Base-by-base conservation (phyloP, 768 basidiomycete species). In the Crepidotus variabilis region DNA sequence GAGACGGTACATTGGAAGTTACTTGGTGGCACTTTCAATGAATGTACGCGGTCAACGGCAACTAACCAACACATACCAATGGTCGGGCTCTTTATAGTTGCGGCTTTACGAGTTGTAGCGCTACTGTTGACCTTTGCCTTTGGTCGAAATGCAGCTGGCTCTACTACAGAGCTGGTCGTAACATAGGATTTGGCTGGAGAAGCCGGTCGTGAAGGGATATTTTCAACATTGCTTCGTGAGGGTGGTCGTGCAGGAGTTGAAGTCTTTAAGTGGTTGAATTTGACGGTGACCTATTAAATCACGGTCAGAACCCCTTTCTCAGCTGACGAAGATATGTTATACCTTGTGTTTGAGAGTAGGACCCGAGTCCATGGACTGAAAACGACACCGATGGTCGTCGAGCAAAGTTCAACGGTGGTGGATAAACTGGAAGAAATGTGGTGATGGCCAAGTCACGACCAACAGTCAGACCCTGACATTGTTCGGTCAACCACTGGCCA, bases 91-190 rank as follows among this genome's bases (percentile, higher is more conserved):
- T 32, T 56, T 8, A 47, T 49, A 21, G 58, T 56, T n/a, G 55
- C 23, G 8, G 65, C 50, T 60, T 70, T 75, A 47, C 74, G 71
- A 11, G 69, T 57, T 7, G 78, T 76, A 34, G 81, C 82, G 61
- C 75, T 81, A 57, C 72, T 78, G 62, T 83, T 87, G 36, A 88
- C 75, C 69, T 85, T 88, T 56, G 83, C 85, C 65, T 75, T 87
- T 13, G 84, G 81, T 54, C 81, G 63, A 9, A 68, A 66, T 16
- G 66, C 64, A 24, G 65, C 58, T 13, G 68, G 60, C 11, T 69
- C 60, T 32, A 62, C 54, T 21, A 65, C 46, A 43, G 66, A 47
- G 33, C 54, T 60, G 24, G 61, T 51, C 2, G 69, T 69, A 10
- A 65, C 57, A 48, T 65, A 59, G 10, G 63, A 62, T 58, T 72